phyloP scores from a whole-genome alignment of 2,329 filamentous ascomycete genomes.

The Tolypocladium endophyticum region DNA sequence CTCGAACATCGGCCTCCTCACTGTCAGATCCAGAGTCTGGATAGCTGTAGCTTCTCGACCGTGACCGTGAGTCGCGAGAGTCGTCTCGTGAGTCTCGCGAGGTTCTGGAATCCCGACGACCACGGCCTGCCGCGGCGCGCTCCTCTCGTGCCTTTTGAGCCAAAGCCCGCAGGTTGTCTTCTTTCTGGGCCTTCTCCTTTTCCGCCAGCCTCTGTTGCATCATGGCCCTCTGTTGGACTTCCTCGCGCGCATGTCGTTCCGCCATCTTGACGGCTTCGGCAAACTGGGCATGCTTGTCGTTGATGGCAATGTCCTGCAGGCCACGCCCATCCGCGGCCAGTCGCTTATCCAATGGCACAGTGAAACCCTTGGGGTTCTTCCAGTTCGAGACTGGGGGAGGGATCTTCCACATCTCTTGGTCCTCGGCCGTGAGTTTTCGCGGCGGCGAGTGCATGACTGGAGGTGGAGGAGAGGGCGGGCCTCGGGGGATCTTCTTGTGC shows the following conservation, averaged over 20 bases:
- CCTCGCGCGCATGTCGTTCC: constrained; percentile 87
- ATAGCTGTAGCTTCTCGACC: constrained; percentile 39
- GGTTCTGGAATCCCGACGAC: constrained; percentile 21
- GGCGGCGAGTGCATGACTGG: constrained; percentile 93
- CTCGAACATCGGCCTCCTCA: constrained; percentile 61
- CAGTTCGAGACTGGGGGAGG: constrained; percentile 87
- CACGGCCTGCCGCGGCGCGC: constrained; percentile 42
- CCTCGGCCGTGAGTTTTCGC: constrained; percentile 87
- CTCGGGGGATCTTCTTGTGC: constrained; percentile 93
- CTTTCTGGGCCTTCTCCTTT: constrained; percentile 91
- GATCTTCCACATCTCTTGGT: constrained; percentile 93
- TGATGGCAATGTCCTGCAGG: constrained; percentile 88
- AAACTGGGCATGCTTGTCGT: constrained; percentile 97
- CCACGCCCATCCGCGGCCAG: constrained; percentile 87
- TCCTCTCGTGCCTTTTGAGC: constrained; percentile 90
- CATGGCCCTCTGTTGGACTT: constrained; percentile 79
- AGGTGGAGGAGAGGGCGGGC: constrained; percentile 83
- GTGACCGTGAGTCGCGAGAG: constrained; percentile 26
- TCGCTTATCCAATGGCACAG: constrained; percentile 89
- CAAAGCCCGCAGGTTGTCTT: constrained; percentile 78
- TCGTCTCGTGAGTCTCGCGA: constrained; percentile 27
- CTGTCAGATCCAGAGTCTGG: constrained; percentile 39
- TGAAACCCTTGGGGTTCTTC: constrained; percentile 99
- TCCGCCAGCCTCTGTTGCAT: constrained; percentile 97
- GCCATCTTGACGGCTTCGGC: constrained; percentile 90